Evolutionary conservation across 768 basidiomycete genomes (phyloP), one percentile per base, ranked within the genome.

Genomic region (Russula dissimulans): DNA sequence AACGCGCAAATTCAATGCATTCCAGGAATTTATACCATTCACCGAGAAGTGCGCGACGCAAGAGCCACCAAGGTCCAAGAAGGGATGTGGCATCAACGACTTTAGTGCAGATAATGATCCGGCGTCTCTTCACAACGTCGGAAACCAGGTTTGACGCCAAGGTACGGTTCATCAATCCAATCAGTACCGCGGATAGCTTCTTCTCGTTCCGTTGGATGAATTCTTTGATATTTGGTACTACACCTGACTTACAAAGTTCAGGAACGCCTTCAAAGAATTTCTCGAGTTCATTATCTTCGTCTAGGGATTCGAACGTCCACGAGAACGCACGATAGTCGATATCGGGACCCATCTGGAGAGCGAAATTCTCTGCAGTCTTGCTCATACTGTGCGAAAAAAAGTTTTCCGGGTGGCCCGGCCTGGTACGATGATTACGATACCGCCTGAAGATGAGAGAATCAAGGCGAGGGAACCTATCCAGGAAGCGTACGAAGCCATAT

Each of bases 261-360:
- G 60, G 60, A 17, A 61, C 14, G 15, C 43, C 60, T 8, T 56
- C 60, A 17, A 57, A 61, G 29, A 61, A 61, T 31, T 57, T 32
- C 22, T 61, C 60, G 11, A 57, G 31, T 29, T 61, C 60, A 1
- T 1, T 17, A 36, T 61, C 60, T 46, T 61, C 55, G 7, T 52
- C 50, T 18, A 61, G 34, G 6, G 50, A n/a, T 0, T 42, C 15
- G 17, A 61, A 52, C 6, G 38, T 57, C 60, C 60, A 61, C 10
- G 18, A 15, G 31, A 61, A 34, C 1, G 60, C 38, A 34, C 9
- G 4, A 42, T 52, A n/a, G 38, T 56, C 60, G 2, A 61, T 57
- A 14, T 17, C 15, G n/a, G 60, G 6, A 3, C 17, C 3, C 29
- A 51, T 5, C 26, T 29, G 5, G 18, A 31, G 1, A 1, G 54